Evolutionary conservation across 2,329 filamentous ascomycete species (phyloP).

Genomic region (Exutisphaerella laricina): DNA sequence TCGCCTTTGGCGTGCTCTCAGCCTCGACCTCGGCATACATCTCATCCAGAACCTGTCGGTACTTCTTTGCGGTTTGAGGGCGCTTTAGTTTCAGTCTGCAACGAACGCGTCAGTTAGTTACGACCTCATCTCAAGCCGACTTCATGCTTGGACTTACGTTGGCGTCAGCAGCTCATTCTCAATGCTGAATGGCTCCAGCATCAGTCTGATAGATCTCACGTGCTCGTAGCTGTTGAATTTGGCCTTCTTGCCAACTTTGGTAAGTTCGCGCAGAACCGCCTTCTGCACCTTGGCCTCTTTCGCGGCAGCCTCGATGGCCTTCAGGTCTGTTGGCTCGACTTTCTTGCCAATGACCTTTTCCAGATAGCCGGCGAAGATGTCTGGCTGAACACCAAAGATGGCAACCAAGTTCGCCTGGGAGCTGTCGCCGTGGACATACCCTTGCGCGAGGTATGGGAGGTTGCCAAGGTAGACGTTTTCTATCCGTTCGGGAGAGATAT

Average conservation of each 20-base stretch:
- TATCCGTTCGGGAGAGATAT: slow-evolving; percentile 93
- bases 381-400: slow-evolving; percentile 82
- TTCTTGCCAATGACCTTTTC: slow-evolving; percentile 63
- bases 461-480: slow-evolving; percentile 90
- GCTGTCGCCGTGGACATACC: slow-evolving; percentile 86
- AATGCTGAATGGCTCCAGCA: slow-evolving; percentile 84
- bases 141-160: slow-evolving; percentile 61
- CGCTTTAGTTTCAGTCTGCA: slow-evolving; percentile 65
- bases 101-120: slow-evolving; percentile 15
- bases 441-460: slow-evolving; percentile 69
- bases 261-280: slow-evolving; percentile 72
- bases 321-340: slow-evolving; percentile 59
- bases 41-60: slow-evolving; percentile 52
- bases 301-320: slow-evolving; percentile 61
- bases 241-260: slow-evolving; percentile 69
- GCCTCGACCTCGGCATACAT: slow-evolving; percentile 54
- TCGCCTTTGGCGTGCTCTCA: slow-evolving; percentile 41
- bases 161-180: slow-evolving; percentile 87
- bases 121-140: background rate
- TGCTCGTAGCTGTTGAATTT: slow-evolving; percentile 92
- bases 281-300: slow-evolving; percentile 64
- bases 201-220: slow-evolving; percentile 66
- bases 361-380: slow-evolving; percentile 74
- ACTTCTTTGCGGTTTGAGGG: slow-evolving; percentile 60
- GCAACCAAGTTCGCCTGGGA: slow-evolving; percentile 75